phyloP scores from a whole-genome alignment of 495 filamentous ascomycete species.

The Hypoxylon subgilvum region DNA sequence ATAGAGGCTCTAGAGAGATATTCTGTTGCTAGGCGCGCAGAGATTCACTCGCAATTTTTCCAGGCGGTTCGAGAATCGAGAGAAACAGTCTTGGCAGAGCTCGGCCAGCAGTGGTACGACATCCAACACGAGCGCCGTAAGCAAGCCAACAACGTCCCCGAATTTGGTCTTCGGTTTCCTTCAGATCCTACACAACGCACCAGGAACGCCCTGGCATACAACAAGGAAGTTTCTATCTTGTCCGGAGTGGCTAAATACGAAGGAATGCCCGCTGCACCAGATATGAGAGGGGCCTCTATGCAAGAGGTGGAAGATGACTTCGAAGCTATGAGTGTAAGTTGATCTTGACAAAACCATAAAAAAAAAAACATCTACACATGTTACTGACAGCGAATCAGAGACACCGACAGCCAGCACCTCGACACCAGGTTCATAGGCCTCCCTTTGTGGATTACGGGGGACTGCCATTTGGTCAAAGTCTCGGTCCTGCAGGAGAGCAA shows the following conservation, averaged over 20 bases:
- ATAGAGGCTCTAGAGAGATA: slow-evolving; percentile 71
- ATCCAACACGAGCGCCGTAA: slow-evolving; percentile 90
- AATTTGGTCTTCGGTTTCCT: slow-evolving; percentile 77
- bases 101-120: slow-evolving; percentile 86
- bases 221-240: slow-evolving; percentile 88
- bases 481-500: slow-evolving; percentile 75
- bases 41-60: slow-evolving; percentile 84
- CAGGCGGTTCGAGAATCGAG: slow-evolving; percentile 81
- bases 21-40: slow-evolving; percentile 77
- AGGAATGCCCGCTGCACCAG: slow-evolving; percentile 93
- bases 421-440: slow-evolving; percentile 34
- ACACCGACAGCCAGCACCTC: slow-evolving; percentile 34
- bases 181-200: slow-evolving; percentile 73
- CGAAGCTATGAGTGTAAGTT: slow-evolving; percentile 84
- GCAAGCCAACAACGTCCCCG: slow-evolving; percentile 78
- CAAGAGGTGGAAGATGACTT: slow-evolving; percentile 84
- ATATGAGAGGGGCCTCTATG: slow-evolving; percentile 70
- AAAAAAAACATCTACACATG: no score
- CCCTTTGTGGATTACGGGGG: slow-evolving; percentile 44
- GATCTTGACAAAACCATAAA: slow-evolving; percentile 7
- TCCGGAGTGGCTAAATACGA: slow-evolving; percentile 91
- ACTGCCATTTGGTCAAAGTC: slow-evolving; percentile 45
- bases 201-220: slow-evolving; percentile 82
- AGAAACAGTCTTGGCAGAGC: slow-evolving; percentile 75
- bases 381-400: slow-evolving; percentile 34